phyloP scores from a whole-genome alignment of 352 stramenopile genomes.

The Pythium myriotylum region DNA sequence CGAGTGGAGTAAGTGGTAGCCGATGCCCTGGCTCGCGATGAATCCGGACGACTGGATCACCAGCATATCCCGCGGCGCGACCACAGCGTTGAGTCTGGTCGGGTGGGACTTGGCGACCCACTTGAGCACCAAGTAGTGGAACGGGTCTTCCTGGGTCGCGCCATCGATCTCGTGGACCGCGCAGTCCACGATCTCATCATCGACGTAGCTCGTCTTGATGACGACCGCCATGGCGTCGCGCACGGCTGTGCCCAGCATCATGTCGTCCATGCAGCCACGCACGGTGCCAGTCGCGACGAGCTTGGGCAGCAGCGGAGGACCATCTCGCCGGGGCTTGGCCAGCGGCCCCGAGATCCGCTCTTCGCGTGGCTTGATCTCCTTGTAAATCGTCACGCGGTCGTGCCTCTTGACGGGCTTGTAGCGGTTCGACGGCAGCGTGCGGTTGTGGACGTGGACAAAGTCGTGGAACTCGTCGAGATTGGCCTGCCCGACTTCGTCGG shows the following conservation, averaged over 20 bases:
- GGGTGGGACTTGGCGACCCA: constrained; percentile 28
- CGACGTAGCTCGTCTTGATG: constrained; percentile 48
- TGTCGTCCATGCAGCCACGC: constrained; percentile 23
- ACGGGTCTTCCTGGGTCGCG: constrained; percentile 30
- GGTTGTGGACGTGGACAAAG: constrained; percentile 29
- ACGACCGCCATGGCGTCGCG: constrained; percentile 50
- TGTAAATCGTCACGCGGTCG: constrained; percentile 52
- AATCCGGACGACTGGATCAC: constrained; percentile 18
- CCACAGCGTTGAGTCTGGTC: constrained; percentile 8
- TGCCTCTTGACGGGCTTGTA: constrained; percentile 57
- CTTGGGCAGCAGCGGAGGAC: constrained; percentile 11
- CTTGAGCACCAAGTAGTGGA: constrained; percentile 19
- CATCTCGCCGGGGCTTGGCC: constrained; percentile 7
- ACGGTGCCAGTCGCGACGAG: constrained; percentile 25
- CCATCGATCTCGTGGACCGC: constrained; percentile 44
- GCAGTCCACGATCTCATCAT: constrained; percentile 50
- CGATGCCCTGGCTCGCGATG: constrained; percentile 24
- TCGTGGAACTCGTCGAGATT: constrained; percentile 35
- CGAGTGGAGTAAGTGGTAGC: constrained; percentile 49
- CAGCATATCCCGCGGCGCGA: constrained; percentile 17
- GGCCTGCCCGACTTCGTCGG: constrained; percentile 32
- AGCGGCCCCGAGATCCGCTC: constrained; percentile 10
- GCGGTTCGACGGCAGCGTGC: constrained; percentile 32
- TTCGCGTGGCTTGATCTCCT: constrained; percentile 27
- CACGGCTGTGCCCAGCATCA: constrained; percentile 42